Evolutionary conservation across 352 stramenopile genomes (phyloP).

Genomic region (Pythium guiyangense): DNA sequence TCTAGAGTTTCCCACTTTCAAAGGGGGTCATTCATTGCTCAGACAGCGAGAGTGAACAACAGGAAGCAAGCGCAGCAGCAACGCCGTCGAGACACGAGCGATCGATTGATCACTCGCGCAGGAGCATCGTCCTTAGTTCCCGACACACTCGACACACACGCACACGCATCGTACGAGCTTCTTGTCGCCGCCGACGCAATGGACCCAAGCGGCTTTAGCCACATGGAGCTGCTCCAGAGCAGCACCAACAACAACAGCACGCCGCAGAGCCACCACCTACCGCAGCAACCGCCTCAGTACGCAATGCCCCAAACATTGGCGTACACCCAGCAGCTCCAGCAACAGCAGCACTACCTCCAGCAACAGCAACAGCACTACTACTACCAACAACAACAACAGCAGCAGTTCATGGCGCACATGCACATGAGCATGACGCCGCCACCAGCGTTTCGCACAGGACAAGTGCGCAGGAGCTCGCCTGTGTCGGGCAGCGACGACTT

Average conservation of each 20-base stretch:
- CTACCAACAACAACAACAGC: conserved; percentile 5
- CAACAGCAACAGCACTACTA: conserved; percentile 4
- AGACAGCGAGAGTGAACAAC: too few relatives aligned
- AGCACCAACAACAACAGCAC: neutral
- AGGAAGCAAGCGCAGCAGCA: too few relatives aligned
- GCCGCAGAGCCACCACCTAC: conserved; percentile 1
- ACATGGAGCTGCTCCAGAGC: neutral
- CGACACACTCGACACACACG: neutral
- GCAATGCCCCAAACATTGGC: neutral
- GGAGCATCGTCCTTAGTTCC: neutral
- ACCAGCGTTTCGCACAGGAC: neutral
- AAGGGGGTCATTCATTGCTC: too few relatives aligned
- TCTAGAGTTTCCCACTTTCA: too few relatives aligned
- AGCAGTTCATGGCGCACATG: neutral
- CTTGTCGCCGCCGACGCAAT: neutral
- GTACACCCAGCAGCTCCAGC: neutral
- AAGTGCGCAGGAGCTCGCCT: conserved; percentile 2
- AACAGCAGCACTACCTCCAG: neutral
- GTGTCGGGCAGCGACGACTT: neutral
- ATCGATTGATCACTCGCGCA: neutral
- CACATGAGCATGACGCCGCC: neutral
- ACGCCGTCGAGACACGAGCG: too few relatives aligned
- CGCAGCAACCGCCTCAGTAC: neutral
- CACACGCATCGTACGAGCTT: neutral
- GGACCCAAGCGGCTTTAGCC: neutral